Conservation (phyloP, 2,329 filamentous ascomycete genomes). For the Cytospora chrysosperma region DNA sequence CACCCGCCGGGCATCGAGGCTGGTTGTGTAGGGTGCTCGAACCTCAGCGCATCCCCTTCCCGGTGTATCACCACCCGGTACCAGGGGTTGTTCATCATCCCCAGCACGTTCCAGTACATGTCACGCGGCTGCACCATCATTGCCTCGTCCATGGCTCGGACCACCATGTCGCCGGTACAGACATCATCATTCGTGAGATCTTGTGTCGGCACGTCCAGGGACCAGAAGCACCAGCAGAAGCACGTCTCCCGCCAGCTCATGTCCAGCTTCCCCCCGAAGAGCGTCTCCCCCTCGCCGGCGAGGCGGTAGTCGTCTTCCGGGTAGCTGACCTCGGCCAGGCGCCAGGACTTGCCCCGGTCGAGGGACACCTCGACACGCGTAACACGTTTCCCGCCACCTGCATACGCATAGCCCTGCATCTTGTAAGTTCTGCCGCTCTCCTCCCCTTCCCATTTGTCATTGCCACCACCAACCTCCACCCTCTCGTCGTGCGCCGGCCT, state of each 20-base stretch:
- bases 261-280: conserved; percentile 77
- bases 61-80: conserved; percentile 76
- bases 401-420: conserved; percentile 81
- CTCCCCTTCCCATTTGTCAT: background rate
- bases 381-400: conserved; percentile 80
- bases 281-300: conserved; percentile 54
- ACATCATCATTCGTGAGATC: conserved; percentile 51
- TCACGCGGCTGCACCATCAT: conserved; percentile 85
- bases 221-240: conserved; percentile 95
- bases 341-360: conserved; percentile 80
- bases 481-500: conserved; percentile 77
- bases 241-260: conserved; percentile 77
- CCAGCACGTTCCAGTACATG: conserved; percentile 93
- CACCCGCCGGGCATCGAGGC: conserved; percentile 76
- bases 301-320: conserved; percentile 80
- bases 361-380: conserved; percentile 81
- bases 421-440: conserved; percentile 51
- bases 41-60: conserved; percentile 63
- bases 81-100: conserved; percentile 99
- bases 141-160: conserved; percentile 86
- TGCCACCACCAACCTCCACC: conserved; percentile 30
- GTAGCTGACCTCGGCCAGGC: conserved; percentile 73
- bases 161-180: conserved; percentile 68
- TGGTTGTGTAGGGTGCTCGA: conserved; percentile 87
- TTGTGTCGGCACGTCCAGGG: conserved; percentile 62